These are phyloP conservation scores for Cicer judaicum DNA, from an alignment of 306 rosid species.

Conservation along the genomic window DNA sequence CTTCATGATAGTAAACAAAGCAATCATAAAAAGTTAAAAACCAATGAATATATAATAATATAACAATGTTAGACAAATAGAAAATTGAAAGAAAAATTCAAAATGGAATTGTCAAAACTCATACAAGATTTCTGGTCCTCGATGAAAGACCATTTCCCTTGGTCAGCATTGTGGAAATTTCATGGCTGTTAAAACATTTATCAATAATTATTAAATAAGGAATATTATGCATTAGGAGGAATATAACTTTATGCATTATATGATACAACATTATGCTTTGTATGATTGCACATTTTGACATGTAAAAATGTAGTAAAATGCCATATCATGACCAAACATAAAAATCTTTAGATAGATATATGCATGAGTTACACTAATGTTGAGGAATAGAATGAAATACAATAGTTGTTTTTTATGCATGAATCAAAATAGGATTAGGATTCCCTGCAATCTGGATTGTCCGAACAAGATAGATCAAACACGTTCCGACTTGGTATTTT, in stretches of 20 bases:
- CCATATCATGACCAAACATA: neutral
- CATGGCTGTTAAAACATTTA: constrained; percentile 6
- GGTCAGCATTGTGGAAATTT: constrained; percentile 13
- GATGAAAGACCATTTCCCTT: neutral
- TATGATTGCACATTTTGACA: constrained; percentile 19
- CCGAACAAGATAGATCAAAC: neutral
- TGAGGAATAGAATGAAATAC: constrained; percentile 5
- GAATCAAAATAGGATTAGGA: neutral
- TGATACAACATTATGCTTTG: neutral
- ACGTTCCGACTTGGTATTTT: neutral
- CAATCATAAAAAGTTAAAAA: neutral
- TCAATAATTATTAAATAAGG: neutral
- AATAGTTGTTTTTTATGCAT: neutral
- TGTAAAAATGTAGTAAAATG: neutral
- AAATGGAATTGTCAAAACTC: constrained; percentile 2
- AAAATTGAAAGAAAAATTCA: neutral
- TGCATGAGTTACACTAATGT: neutral
- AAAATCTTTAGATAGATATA: neutral
- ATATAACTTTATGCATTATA: no score
- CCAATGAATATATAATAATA: neutral
- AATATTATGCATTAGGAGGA: no score
- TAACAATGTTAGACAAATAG: neutral
- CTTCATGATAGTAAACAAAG: neutral
- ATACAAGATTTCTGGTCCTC: constrained; percentile 36
- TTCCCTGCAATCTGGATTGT: neutral